Evolutionary conservation across 495 filamentous ascomycete species (phyloP).

Genomic region (Tuber indicum): DNA sequence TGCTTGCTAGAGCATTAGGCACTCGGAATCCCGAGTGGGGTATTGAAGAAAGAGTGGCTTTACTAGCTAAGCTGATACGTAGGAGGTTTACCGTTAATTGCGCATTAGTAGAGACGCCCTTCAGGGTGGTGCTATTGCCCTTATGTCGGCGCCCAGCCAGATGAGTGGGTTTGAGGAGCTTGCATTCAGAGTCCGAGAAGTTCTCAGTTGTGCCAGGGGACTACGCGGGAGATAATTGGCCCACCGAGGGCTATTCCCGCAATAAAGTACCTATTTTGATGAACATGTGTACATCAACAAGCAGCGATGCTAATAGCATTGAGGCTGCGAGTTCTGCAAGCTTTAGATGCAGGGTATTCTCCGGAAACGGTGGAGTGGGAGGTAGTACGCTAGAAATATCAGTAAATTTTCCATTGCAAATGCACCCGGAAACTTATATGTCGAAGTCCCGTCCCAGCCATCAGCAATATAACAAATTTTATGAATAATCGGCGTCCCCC

Average conservation of each 20-base stretch:
- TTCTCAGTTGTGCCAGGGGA: constrained; percentile 54
- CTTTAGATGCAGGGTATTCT: constrained; percentile 55
- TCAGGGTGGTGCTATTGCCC: constrained; percentile 59
- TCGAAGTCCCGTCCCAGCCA: constrained; percentile 72
- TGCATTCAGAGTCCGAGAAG: constrained; percentile 64
- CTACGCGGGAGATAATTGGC: constrained; percentile 57
- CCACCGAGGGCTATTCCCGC: constrained; percentile 77
- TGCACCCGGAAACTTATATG: constrained; percentile 45
- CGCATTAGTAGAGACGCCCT: constrained; percentile 82
- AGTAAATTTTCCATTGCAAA: not conserved
- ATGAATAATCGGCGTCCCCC: constrained; percentile 72
- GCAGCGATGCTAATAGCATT: constrained; percentile 53
- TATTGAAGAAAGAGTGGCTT: constrained; percentile 21
- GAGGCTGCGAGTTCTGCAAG: constrained; percentile 57
- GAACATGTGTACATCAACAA: constrained; percentile 66
- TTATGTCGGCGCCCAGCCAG: not conserved
- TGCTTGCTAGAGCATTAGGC: no score
- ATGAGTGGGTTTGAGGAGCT: constrained; percentile 3
- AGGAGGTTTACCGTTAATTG: constrained; percentile 80
- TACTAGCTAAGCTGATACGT: constrained; percentile 74
- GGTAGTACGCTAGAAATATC: constrained; percentile 55
- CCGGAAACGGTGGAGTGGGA: constrained; percentile 70
- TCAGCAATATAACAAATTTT: constrained; percentile 65
- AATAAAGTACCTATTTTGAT: constrained; percentile 59
- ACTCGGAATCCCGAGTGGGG: no score